phyloP scores from a whole-genome alignment of 2,329 filamentous ascomycete species.

The Sarocladium brachiariae region DNA sequence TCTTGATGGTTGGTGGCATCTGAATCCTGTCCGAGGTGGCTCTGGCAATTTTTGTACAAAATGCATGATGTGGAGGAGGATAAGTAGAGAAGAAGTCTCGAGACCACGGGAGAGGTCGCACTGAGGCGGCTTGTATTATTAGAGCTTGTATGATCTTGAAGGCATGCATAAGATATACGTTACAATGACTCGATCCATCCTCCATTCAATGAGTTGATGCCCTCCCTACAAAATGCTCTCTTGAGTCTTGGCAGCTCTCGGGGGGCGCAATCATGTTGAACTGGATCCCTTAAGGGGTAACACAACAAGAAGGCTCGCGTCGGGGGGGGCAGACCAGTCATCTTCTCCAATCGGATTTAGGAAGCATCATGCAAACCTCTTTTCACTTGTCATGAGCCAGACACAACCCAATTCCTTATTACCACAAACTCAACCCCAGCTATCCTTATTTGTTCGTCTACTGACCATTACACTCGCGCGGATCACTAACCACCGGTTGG shows the following conservation, averaged over 20 bases:
- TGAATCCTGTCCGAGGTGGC: neutral
- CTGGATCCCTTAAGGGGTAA: no score
- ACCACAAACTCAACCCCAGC: neutral
- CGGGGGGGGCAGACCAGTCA: no score
- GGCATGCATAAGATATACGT: neutral
- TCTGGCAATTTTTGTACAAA: constrained; percentile 3
- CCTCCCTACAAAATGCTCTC: no score
- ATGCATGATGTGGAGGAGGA: neutral
- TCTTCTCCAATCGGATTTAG: neutral
- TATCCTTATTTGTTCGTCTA: neutral
- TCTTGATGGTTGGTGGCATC: constrained; percentile 4
- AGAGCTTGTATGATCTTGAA: constrained; percentile 7
- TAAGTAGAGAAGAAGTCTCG: neutral
- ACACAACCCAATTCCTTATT: neutral
- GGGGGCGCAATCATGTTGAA: no score
- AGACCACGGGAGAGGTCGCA: neutral
- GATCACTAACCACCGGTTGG: no score
- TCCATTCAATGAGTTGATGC: neutral
- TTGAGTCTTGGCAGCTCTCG: no score
- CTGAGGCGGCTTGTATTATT: constrained; percentile 1
- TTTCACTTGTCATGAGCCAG: neutral
- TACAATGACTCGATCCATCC: neutral
- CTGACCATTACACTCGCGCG: neutral
- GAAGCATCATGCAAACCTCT: neutral
- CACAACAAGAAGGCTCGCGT: neutral